Evolutionary conservation across 2,329 filamentous ascomycete genomes (phyloP).

Genomic region (Penicillium janthinellum): DNA sequence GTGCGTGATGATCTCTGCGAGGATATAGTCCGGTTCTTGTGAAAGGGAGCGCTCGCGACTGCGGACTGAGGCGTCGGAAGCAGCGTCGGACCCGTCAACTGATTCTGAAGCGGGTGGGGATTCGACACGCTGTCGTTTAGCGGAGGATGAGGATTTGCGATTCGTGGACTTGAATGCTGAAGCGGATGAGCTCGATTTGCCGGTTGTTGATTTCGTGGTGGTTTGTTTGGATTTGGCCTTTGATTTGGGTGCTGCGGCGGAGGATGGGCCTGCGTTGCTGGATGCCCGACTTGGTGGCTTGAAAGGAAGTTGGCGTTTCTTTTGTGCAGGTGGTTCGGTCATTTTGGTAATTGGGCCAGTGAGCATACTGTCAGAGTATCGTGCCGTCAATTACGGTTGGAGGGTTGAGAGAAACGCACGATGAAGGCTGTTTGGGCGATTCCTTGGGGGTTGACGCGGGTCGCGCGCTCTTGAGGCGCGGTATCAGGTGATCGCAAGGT

Average conservation of each 20-base stretch:
- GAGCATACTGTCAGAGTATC: not conserved
- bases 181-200: conserved; percentile 9
- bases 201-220: conserved; percentile 13
- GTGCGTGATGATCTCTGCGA: conserved; percentile 46
- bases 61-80: conserved; percentile 16
- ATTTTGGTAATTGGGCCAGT: conserved; percentile 24
- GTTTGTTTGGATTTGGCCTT: conserved; percentile 24
- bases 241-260: conserved; percentile 23
- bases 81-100: conserved; percentile 22
- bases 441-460: conserved; percentile 7
- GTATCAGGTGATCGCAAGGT: conserved; percentile 24
- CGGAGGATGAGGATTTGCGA: conserved; percentile 13
- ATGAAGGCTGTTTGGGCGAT: not conserved
- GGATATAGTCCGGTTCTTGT: conserved; percentile 50
- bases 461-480: conserved; percentile 20
- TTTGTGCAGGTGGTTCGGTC: conserved; percentile 35
- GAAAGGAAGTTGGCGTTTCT: conserved; percentile 46
- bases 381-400: not conserved
- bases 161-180: conserved; percentile 9
- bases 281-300: conserved; percentile 45
- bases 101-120: conserved; percentile 19
- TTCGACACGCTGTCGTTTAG: conserved; percentile 19
- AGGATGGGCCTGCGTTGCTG: conserved; percentile 25
- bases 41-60: conserved; percentile 29
- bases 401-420: not conserved